Evolutionary conservation across 768 basidiomycete genomes (phyloP).

Genomic region (Lentinula edodes): DNA sequence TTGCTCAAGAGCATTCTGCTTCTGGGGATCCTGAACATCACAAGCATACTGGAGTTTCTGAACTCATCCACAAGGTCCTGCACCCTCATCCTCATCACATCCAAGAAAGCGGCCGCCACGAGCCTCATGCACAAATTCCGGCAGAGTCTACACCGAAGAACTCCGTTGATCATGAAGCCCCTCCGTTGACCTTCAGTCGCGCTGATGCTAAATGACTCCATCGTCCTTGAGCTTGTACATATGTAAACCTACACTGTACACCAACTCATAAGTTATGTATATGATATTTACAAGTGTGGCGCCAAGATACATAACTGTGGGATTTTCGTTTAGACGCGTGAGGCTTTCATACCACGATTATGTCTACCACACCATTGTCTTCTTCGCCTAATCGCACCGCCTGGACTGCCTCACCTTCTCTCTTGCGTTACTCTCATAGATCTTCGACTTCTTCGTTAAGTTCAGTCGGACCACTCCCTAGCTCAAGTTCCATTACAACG

Average conservation of each 20-base stretch:
- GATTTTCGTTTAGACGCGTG: not conserved
- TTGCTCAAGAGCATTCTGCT: conserved; percentile 16
- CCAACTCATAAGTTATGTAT: not conserved
- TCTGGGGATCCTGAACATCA: conserved; percentile 2
- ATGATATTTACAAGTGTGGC: too few species aligned
- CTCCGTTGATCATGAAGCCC: not conserved
- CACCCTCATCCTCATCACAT: not conserved
- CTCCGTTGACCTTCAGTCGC: not conserved
- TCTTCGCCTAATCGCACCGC: conserved; percentile 43
- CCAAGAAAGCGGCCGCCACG: not conserved
- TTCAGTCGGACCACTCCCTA: conserved; percentile 7
- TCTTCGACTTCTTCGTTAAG: conserved; percentile 21
- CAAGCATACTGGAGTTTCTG: not conserved
- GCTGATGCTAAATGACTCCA: not conserved
- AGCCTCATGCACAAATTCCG: not conserved
- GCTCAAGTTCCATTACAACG: conserved; percentile 1
- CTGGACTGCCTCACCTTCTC: conserved; percentile 44
- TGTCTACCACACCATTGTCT: conserved; percentile 19
- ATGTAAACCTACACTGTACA: not conserved
- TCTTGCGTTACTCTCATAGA: conserved; percentile 14
- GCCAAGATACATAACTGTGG: not conserved
- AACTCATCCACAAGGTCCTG: not conserved
- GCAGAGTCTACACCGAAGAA: not conserved
- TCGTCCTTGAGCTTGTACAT: not conserved
- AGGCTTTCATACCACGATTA: not conserved